Base-by-base conservation (phyloP, 805 yeast genomes). In the Hagleromyces aurorensis region DNA sequence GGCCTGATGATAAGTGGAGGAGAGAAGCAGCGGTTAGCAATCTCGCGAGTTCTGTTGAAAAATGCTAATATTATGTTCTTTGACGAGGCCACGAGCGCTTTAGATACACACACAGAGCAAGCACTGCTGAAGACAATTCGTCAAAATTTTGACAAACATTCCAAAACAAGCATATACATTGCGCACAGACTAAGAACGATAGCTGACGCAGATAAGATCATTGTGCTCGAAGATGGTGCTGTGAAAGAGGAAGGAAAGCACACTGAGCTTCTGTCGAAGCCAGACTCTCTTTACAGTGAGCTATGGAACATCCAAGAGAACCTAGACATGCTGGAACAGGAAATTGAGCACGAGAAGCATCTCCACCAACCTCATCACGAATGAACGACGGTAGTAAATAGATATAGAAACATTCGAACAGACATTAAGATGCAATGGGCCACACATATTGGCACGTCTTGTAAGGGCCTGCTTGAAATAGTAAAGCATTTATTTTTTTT, bases 1-100 rank as follows among this genome's bases (percentile, higher is more conserved):
- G 98, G 98, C n/a, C 69, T 91, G 70, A 91, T 91, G 98, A 87
- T 91, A 26, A 85, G 96, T 15, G 98, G 98, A n/a, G 98, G 98
- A 37, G 98, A 91, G 55, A 87, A 91, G 54, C 98, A 91, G 59
- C 65, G 98, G 39, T 64, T 91, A 23, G 97, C 98, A 0, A 85
- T 91, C 41, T 91, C 96, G 1, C 69, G 98, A 40, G 72, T 91
- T n/a, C 57, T 91, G 24, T 60, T 91, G 43, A 91, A 91, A 56
- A 68, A 74, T 40, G 75, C 96, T 0, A 89, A 91, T 16, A 84
- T 91, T 27, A 81, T 93, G 33, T 89, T 91, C 55, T 87, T 91
- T 44, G 98, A 91, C 51, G 98, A 91, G 51, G 97, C 98, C 3
- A 84, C 98, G 0, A 79, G 94, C 27, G 97, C 98, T 0, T 65